Evolutionary conservation across 768 basidiomycete species (phyloP).

Genomic region (Lactarius trivialis): DNA sequence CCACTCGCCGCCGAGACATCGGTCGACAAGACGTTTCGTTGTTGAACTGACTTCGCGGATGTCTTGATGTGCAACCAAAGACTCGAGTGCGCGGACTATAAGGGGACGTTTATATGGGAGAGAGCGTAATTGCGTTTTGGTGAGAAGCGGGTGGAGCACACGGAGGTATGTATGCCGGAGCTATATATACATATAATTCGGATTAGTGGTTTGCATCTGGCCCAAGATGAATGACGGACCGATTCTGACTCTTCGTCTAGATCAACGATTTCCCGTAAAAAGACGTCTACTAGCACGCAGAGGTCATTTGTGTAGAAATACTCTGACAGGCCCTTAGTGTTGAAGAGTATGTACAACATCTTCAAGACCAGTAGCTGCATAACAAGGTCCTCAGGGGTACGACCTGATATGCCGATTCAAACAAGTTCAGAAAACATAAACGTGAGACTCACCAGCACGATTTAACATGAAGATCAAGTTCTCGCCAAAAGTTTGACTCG

Average conservation of each 20-base stretch:
- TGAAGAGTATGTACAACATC: conserved; percentile 90
- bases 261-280: conserved; percentile 88
- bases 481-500: conserved; percentile 94
- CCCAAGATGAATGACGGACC: conserved; percentile 40
- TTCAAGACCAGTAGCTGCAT: conserved; percentile 94
- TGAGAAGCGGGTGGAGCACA: conserved; percentile 90
- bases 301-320: conserved; percentile 99
- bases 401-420: conserved; percentile 41
- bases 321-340: conserved; percentile 85
- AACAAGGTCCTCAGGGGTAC: conserved; percentile 84
- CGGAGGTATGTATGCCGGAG: conserved; percentile 95
- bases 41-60: conserved; percentile 83
- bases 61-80: conserved; percentile 60
- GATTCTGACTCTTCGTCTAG: conserved; percentile 92
- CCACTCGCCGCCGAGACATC: conserved; percentile 86
- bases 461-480: conserved; percentile 99
- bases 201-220: not conserved
- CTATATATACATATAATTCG: conserved; percentile 31
- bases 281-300: conserved; percentile 93
- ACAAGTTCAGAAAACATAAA: not conserved
- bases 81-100: conserved; percentile 77
- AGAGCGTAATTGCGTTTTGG: conserved; percentile 82
- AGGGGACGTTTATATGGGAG: conserved; percentile 89
- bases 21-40: conserved; percentile 84
- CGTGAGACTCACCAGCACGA: conserved; percentile 63